Conservation (phyloP, 257 asterid species). For the Gynochthodes officinalis region DNA sequence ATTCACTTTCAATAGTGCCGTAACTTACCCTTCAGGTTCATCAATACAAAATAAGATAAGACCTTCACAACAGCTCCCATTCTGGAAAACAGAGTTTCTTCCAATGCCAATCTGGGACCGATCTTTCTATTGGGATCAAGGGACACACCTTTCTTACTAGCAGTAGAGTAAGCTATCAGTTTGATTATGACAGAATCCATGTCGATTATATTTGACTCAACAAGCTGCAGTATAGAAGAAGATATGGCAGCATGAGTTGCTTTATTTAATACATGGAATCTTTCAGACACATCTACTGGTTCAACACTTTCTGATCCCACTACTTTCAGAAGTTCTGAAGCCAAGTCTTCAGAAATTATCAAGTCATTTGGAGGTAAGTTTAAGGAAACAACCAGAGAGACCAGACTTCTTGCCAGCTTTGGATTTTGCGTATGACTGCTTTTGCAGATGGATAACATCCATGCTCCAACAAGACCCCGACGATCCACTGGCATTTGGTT, state of each 20-base stretch:
- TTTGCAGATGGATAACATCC: constrained; percentile 54
- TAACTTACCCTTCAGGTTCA: constrained; percentile 66
- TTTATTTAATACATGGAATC: constrained; percentile 49
- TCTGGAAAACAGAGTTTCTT: constrained; percentile 61
- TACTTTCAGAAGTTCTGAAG: constrained; percentile 54
- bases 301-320: constrained; percentile 45
- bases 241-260: constrained; percentile 59
- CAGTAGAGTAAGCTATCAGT: constrained; percentile 45
- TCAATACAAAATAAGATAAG: constrained; percentile 57
- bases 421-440: constrained; percentile 43
- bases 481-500: constrained; percentile 48
- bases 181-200: constrained; percentile 59
- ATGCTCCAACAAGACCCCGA: constrained; percentile 53
- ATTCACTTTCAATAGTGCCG: not conserved
- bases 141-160: constrained; percentile 46
- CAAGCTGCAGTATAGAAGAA: constrained; percentile 51
- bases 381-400: constrained; percentile 46
- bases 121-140: constrained; percentile 36
- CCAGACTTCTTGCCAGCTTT: constrained; percentile 57
- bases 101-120: constrained; percentile 47
- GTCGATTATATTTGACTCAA: constrained; percentile 53
- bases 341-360: constrained; percentile 50
- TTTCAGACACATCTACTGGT: constrained; percentile 46
- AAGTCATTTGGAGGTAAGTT: constrained; percentile 63
- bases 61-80: constrained; percentile 62